phyloP scores from a whole-genome alignment of 2,329 filamentous ascomycete genomes.

The Clarireedia sp. region DNA sequence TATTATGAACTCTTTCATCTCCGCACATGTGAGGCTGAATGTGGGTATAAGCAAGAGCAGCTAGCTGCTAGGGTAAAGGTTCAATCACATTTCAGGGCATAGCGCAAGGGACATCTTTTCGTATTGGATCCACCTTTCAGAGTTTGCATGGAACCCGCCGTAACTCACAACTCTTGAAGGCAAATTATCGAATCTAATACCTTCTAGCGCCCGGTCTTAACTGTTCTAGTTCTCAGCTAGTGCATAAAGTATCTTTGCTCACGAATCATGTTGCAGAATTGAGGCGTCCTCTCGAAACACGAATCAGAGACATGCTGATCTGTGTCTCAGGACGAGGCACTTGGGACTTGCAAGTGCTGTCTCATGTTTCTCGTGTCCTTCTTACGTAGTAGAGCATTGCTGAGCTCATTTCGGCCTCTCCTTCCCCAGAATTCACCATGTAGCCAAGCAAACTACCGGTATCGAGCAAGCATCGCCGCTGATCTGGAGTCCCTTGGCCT shows the following conservation, averaged over 20 bases:
- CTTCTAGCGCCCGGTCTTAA: neutral
- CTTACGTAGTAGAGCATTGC: too few species aligned
- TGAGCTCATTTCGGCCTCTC: too few species aligned
- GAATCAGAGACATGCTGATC: too few species aligned
- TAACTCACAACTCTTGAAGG: neutral
- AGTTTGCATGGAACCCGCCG: neutral
- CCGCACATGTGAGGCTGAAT: neutral
- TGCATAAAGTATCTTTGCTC: neutral
- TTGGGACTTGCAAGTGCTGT: too few species aligned
- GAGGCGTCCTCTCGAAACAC: too few species aligned
- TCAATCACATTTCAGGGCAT: neutral
- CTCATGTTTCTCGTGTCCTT: too few species aligned
- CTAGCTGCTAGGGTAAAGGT: neutral
- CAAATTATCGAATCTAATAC: neutral
- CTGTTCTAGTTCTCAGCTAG: neutral
- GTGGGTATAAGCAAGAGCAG: neutral
- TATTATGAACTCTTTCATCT: neutral
- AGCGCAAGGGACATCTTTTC: neutral
- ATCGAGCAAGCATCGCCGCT: too few species aligned
- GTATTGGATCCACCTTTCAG: conserved; percentile 1
- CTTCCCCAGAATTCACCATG: too few species aligned
- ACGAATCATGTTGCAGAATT: neutral
- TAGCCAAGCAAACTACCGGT: too few species aligned
- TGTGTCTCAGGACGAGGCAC: too few species aligned
- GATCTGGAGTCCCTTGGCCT: too few species aligned